Conservation (phyloP, 2,329 filamentous ascomycete genomes). For the Scedosporium aurantiacum region DNA sequence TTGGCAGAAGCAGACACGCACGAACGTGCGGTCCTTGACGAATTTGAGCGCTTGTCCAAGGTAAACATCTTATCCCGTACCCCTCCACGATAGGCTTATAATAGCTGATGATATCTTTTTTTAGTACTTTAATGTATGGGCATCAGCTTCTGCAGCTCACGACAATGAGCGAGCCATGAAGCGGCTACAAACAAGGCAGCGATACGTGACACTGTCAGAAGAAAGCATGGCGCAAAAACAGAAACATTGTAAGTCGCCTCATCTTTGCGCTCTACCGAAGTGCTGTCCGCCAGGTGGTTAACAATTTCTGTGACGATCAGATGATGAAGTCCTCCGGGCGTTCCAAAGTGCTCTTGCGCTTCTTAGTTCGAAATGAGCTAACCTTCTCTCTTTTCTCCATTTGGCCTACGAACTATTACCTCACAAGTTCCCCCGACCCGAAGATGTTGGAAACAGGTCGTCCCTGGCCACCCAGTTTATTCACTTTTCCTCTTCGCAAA, state of each 20-base stretch:
- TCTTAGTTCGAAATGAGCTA: conserved; percentile 22
- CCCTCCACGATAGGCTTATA: not conserved
- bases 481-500: too few relatives aligned
- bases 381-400: too few relatives aligned
- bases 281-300: not conserved
- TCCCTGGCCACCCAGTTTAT: too few relatives aligned
- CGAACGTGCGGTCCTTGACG: conserved; percentile 54
- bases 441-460: too few relatives aligned
- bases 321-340: conserved; percentile 44
- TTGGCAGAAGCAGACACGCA: conserved; percentile 50
- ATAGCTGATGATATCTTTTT: not conserved
- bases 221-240: conserved; percentile 61
- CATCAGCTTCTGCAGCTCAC: conserved; percentile 55
- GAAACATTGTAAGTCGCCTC: conserved; percentile 57
- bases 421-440: not conserved
- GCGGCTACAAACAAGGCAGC: conserved; percentile 67
- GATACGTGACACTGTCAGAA: conserved; percentile 66
- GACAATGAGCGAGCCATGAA: conserved; percentile 71
- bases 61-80: conserved; percentile 26
- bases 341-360: conserved; percentile 52
- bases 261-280: too few relatives aligned
- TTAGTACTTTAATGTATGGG: conserved; percentile 74
- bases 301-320: not conserved
- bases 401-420: not conserved
- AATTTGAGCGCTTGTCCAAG: conserved; percentile 57